Base-by-base conservation (phyloP, 495 filamentous ascomycete species). In the Cudoniella acicularis region DNA sequence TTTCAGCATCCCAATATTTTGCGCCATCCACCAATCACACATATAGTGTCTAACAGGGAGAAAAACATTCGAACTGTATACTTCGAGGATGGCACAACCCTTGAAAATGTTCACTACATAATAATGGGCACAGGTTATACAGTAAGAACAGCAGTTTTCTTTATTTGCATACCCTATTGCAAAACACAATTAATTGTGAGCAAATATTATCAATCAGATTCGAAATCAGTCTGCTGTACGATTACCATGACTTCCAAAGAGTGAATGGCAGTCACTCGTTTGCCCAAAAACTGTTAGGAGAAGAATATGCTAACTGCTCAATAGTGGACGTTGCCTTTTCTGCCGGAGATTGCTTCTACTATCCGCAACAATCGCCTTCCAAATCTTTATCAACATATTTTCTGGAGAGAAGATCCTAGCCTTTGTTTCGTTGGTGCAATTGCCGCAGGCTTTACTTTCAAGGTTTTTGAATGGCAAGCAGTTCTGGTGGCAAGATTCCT, bases 91-190 rank as follows among this genome's bases (percentile, higher is more conserved):
- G 80, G 79, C 13, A 73, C 63, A 3, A 74, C 62, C 1, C 69
- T 82, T 36, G 61, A 73, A 0, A 65, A 75, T 3, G 77, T 83
- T 4, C 81, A 86, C 62, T 61, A 81, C 59, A 74, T 86, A 46
- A 78, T 84, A 51, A 78, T 86, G 49, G 81, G 78, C n/a, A 84
- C 82, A 0, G 81, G 83, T 0, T 84, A 83, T 62, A 73, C n/a
- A n/a, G n/a, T n/a, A n/a, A n/a, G n/a, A n/a, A n/a, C n/a, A n/a
- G n/a, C n/a, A n/a, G n/a, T n/a, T n/a, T n/a, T n/a, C n/a, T n/a
- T n/a, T n/a, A n/a, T n/a, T n/a, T n/a, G n/a, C n/a, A n/a, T n/a
- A n/a, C n/a, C n/a, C n/a, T n/a, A n/a, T n/a, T n/a, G n/a, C n/a
- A n/a, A n/a, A n/a, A n/a, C n/a, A n/a, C n/a, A n/a, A n/a, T n/a